Conservation (phyloP, 2,329 filamentous ascomycete species). For the Fusarium nanum region DNA sequence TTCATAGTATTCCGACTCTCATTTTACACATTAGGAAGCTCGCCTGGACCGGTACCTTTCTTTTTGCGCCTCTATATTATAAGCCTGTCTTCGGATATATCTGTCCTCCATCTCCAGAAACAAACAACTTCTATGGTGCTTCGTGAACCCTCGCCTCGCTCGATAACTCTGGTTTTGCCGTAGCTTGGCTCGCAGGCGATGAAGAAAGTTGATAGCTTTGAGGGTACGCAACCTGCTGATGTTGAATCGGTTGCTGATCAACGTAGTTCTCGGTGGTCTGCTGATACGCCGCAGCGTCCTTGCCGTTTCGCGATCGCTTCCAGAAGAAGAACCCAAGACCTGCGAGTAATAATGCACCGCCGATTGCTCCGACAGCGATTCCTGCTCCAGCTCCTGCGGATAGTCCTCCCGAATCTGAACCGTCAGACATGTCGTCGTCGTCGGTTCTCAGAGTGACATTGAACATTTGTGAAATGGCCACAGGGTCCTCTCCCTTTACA, state of each 20-base stretch:
- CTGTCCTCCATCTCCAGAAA: neutral
- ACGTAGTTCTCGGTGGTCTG: neutral
- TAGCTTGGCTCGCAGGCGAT: neutral
- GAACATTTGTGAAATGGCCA: constrained; percentile 11
- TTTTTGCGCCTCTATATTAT: neutral
- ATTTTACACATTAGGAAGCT: too few relatives aligned
- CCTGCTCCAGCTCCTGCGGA: constrained; percentile 8
- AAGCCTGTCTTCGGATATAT: neutral
- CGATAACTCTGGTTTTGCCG: neutral
- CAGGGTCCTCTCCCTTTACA: neutral
- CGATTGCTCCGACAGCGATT: constrained; percentile 9
- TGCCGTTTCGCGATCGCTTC: constrained; percentile 1
- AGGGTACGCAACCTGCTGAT: neutral
- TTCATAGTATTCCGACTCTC: neutral
- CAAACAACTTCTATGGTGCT: neutral
- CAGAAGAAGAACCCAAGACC: constrained; percentile 12
- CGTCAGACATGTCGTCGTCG: neutral
- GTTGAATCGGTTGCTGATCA: neutral
- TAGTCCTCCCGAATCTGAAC: neutral
- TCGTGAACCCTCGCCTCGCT: constrained; percentile 4
- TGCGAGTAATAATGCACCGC: neutral
- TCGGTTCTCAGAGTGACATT: constrained; percentile 1
- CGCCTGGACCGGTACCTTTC: neutral
- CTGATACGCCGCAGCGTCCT: neutral
- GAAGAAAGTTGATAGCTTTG: neutral